Percentiles rank a stretch among this genome's conserved stretches.
Evolutionary conservation across 2,329 filamentous ascomycete genomes (phyloP).

Genomic region (Xenosphaeropsis pyriputrescens): DNA sequence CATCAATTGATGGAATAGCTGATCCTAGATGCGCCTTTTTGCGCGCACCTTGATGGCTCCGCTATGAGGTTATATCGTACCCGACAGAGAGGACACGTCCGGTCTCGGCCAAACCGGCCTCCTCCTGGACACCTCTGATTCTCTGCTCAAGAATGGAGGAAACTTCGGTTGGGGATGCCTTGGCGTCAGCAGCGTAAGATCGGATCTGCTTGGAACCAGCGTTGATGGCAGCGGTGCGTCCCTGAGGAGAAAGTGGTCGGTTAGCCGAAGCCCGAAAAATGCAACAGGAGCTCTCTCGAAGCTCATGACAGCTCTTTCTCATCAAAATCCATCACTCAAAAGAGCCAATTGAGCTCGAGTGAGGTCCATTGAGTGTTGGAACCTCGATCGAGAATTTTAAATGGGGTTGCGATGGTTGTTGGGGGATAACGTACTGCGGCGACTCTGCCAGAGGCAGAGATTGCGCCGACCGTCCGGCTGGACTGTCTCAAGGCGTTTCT

Average conservation of each 20-base stretch:
- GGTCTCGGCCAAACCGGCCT: constrained; percentile 92
- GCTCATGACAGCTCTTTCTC: constrained; percentile 24
- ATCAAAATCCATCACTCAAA: constrained; percentile 16
- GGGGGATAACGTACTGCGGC: constrained; percentile 68
- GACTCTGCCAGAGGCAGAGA: constrained; percentile 84
- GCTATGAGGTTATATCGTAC: constrained; percentile 43
- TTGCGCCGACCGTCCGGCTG: constrained; percentile 84
- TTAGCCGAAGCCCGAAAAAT: constrained; percentile 38
- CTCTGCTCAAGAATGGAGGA: constrained; percentile 99
- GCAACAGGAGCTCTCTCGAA: constrained; percentile 13
- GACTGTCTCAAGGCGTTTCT: constrained; percentile 96
- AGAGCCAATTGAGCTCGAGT: constrained; percentile 21
- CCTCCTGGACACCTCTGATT: constrained; percentile 97
- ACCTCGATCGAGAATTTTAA: constrained; percentile 20
- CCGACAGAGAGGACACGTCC: constrained; percentile 97
- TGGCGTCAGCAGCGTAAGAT: constrained; percentile 83
- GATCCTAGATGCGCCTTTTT: too few relatives aligned
- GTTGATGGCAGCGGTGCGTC: constrained; percentile 72
- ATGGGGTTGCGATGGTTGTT: constrained; percentile 16
- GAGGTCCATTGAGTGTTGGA: constrained; percentile 21
- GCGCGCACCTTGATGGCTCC: too few relatives aligned
- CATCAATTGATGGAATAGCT: too few relatives aligned
- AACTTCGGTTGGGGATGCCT: constrained; percentile 93
- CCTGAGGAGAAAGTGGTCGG: constrained; percentile 43
- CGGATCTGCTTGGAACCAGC: constrained; percentile 58